Evolutionary conservation across 2,329 filamentous ascomycete genomes (phyloP).

Genomic region (Verticillium tricorpus): DNA sequence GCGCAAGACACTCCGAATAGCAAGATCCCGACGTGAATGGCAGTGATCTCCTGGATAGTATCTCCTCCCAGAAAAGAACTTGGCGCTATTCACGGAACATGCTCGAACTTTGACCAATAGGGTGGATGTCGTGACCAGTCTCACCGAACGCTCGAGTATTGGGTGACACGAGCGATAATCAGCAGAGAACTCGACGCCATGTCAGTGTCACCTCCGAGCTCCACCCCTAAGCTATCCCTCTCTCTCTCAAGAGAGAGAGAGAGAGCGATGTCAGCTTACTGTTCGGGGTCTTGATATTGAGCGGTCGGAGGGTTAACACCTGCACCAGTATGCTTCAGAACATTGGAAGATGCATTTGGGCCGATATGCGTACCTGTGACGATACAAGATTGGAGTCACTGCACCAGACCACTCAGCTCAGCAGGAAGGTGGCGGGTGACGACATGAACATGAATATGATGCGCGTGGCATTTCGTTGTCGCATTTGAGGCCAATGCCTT

Average conservation of each 20-base stretch:
- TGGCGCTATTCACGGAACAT: neutral
- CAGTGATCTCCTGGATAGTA: neutral
- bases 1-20: too few relatives aligned
- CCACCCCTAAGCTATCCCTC: neutral
- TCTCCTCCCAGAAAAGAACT: neutral
- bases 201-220: neutral
- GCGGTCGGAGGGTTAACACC: too few relatives aligned
- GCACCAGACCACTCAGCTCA: neutral
- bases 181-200: neutral
- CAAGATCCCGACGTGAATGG: too few relatives aligned
- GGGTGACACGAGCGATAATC: slow-evolving; percentile 5
- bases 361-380: neutral
- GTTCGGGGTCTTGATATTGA: neutral
- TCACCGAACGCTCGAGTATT: neutral
- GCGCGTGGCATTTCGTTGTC: neutral
- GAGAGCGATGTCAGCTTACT: neutral
- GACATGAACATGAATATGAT: neutral
- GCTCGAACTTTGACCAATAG: neutral
- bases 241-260: too few relatives aligned
- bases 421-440: neutral
- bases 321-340: neutral
- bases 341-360: neutral
- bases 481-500: neutral
- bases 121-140: neutral
- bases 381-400: neutral